phyloP scores from a whole-genome alignment of 2,329 filamentous ascomycete species.

The Beauveria pseudobassiana region DNA sequence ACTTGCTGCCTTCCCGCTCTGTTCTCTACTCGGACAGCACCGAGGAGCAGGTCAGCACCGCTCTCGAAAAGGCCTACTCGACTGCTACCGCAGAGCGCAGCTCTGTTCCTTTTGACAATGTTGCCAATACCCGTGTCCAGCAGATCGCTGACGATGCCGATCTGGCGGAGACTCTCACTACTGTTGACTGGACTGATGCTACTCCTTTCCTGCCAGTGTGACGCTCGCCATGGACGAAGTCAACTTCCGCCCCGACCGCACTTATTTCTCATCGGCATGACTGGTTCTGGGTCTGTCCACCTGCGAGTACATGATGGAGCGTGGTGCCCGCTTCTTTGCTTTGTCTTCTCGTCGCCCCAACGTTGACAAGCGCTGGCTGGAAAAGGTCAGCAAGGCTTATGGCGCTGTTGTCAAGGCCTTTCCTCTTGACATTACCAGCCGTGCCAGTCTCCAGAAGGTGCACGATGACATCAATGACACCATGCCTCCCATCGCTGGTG shows the following conservation, averaged over 20 bases:
- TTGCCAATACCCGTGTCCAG: slow-evolving; percentile 10
- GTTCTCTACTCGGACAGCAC: slow-evolving; percentile 9
- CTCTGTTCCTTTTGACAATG: slow-evolving; percentile 9
- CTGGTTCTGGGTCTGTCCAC: slow-evolving; percentile 10
- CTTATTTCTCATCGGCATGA: slow-evolving; percentile 13
- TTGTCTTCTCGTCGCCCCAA: slow-evolving; percentile 10
- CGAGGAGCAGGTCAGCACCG: slow-evolving; percentile 7
- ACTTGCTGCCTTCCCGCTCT: slow-evolving; percentile 9
- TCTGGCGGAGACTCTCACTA: slow-evolving; percentile 9
- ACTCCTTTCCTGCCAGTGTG: slow-evolving; percentile 9
- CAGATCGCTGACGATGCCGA: slow-evolving; percentile 5
- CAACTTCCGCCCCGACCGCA: slow-evolving; percentile 7
- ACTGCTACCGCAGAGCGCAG: neutral
- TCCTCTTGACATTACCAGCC: slow-evolving; percentile 10
- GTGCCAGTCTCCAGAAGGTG: slow-evolving; percentile 2
- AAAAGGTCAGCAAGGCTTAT: neutral
- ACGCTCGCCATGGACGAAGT: slow-evolving; percentile 11
- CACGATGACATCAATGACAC: slow-evolving; percentile 18
- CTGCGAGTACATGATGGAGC: slow-evolving; percentile 11
- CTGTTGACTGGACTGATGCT: slow-evolving; percentile 10
- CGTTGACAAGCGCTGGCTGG: slow-evolving; percentile 9
- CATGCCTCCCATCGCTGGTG: slow-evolving; percentile 29
- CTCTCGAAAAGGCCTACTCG: slow-evolving; percentile 3
- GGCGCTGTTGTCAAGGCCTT: slow-evolving; percentile 9
- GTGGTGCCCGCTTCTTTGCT: slow-evolving; percentile 9